phyloP scores from a whole-genome alignment of 2,329 filamentous ascomycete species.

The Ampelomyces quisqualis region DNA sequence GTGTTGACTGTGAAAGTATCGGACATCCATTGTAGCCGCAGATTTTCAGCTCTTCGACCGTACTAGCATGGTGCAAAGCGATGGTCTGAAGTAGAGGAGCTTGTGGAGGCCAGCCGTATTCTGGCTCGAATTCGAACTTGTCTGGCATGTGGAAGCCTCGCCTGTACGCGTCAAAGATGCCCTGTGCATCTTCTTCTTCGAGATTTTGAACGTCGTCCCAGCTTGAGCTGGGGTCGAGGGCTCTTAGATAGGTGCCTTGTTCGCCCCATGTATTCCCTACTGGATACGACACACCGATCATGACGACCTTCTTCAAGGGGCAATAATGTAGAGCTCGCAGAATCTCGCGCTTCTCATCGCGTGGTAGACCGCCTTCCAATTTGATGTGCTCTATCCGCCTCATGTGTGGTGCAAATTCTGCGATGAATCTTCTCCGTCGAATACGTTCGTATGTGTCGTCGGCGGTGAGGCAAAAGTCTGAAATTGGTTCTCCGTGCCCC shows the following conservation, averaged over 20 bases:
- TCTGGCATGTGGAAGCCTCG: constrained; percentile 18
- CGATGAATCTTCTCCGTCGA: constrained; percentile 45
- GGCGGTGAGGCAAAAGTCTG: constrained; percentile 23
- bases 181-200: constrained; percentile 33
- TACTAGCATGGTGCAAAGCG: constrained; percentile 44
- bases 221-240: constrained; percentile 28
- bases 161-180: constrained; percentile 26
- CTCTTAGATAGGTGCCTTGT: constrained; percentile 36
- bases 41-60: constrained; percentile 50
- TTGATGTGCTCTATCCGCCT: constrained; percentile 48
- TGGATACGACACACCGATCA: constrained; percentile 48
- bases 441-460: constrained; percentile 23
- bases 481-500: constrained; percentile 32
- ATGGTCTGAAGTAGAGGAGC: constrained; percentile 48
- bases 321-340: constrained; percentile 47
- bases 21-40: constrained; percentile 51
- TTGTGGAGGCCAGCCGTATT: constrained; percentile 45
- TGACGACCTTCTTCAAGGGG: constrained; percentile 48
- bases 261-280: constrained; percentile 50
- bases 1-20: constrained; percentile 41
- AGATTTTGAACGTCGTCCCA: constrained; percentile 24
- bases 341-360: constrained; percentile 51
- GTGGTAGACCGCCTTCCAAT: constrained; percentile 50
- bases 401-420: constrained; percentile 47
- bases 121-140: constrained; percentile 37